Percentiles rank a stretch among this genome's conserved stretches.
Evolutionary conservation across 2,329 filamentous ascomycete species (phyloP).

Genomic region (Neophaeococcomyces aloes): DNA sequence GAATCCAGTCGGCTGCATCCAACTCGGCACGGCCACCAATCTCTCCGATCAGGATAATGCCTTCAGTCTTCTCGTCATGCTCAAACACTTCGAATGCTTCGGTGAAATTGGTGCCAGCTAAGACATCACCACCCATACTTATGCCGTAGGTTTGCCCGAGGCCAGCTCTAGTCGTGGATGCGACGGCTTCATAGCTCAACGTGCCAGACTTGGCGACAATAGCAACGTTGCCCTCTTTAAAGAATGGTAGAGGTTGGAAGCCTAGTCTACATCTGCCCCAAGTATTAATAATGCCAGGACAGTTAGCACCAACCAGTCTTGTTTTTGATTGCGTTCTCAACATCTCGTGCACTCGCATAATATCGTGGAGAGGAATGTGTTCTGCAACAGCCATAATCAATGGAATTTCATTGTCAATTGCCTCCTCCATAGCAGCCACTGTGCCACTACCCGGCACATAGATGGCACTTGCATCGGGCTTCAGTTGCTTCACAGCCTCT

Average conservation of each 20-base stretch:
- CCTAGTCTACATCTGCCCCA: conserved; percentile 60
- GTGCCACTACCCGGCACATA: conserved; percentile 70
- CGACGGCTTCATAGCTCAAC: conserved; percentile 69
- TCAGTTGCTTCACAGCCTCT: conserved; percentile 57
- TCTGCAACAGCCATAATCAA: conserved; percentile 70
- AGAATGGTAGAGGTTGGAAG: conserved; percentile 66
- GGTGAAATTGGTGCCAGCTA: conserved; percentile 63
- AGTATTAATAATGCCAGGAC: conserved; percentile 67
- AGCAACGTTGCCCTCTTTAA: conserved; percentile 57
- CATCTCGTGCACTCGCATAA: conserved; percentile 62
- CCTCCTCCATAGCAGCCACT: conserved; percentile 63
- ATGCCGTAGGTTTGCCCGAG: conserved; percentile 68
- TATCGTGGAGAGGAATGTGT: conserved; percentile 68
- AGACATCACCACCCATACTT: conserved; percentile 65
- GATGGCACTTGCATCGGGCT: conserved; percentile 67
- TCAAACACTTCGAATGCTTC: conserved; percentile 60
- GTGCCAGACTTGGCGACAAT: conserved; percentile 75
- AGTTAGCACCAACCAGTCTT: conserved; percentile 68
- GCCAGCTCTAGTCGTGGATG: conserved; percentile 60
- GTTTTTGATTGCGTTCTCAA: conserved; percentile 61
- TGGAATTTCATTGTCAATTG: conserved; percentile 67
- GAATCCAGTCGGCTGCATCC: conserved; percentile 64
- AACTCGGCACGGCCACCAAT: conserved; percentile 60
- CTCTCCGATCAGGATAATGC: conserved; percentile 62
- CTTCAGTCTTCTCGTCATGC: conserved; percentile 56